phyloP scores from a whole-genome alignment of 495 filamentous ascomycete genomes.

The Daldinia decipiens region DNA sequence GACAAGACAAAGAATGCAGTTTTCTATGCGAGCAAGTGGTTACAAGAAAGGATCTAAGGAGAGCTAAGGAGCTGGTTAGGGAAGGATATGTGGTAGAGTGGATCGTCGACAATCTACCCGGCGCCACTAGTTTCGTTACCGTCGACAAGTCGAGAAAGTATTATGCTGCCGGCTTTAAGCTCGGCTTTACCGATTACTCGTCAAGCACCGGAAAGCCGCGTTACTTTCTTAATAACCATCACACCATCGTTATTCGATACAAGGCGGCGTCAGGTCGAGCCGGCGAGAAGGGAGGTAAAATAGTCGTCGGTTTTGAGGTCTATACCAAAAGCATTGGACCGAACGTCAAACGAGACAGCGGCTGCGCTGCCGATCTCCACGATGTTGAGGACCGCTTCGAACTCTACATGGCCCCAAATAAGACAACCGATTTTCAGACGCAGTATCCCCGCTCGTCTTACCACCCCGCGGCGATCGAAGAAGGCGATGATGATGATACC shows the following conservation, averaged over 20 bases:
- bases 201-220: slow-evolving; percentile 67
- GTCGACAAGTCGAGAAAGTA: slow-evolving; percentile 89
- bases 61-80: slow-evolving; percentile 77
- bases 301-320: slow-evolving; percentile 92
- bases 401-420: slow-evolving; percentile 72
- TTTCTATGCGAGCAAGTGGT: slow-evolving; percentile 78
- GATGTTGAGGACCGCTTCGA: slow-evolving; percentile 71
- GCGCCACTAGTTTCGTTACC: slow-evolving; percentile 92
- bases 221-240: slow-evolving; percentile 90
- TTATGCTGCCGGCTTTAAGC: slow-evolving; percentile 94
- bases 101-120: slow-evolving; percentile 96
- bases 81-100: slow-evolving; percentile 92
- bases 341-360: slow-evolving; percentile 64
- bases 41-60: slow-evolving; percentile 71
- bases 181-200: slow-evolving; percentile 80
- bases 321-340: slow-evolving; percentile 86
- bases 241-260: slow-evolving; percentile 88
- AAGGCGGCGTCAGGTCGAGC: slow-evolving; percentile 75
- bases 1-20: slow-evolving; percentile 78
- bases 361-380: slow-evolving; percentile 74
- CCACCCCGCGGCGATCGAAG: slow-evolving; percentile 60
- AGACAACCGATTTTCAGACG: slow-evolving; percentile 60
- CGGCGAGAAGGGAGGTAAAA: slow-evolving; percentile 77
- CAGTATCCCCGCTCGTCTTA: slow-evolving; percentile 71
- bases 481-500: slow-evolving; percentile 71